A percentile compares a stretch with the other conserved stretches of the same genome.
These are phyloP conservation scores for Zygoascus sp. DNA, from an alignment of 1,139 yeast genomes.

Conservation along the genomic window DNA sequence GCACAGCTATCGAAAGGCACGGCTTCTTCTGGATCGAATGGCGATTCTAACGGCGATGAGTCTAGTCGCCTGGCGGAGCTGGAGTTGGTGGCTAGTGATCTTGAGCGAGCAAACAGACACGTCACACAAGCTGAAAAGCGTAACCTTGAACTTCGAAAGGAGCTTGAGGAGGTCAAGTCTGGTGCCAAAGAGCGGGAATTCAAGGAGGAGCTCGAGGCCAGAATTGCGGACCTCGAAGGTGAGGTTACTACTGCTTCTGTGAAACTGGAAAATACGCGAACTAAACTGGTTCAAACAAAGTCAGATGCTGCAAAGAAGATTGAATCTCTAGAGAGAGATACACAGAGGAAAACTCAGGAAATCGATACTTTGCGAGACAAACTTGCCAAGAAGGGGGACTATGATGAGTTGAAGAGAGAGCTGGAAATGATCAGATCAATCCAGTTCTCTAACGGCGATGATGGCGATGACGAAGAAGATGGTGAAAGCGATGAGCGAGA, in stretches of 20 bases:
- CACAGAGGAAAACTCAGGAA: constrained; percentile 47
- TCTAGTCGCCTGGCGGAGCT: constrained; percentile 45
- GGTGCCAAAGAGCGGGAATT: constrained; percentile 47
- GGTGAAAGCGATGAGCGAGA: constrained; percentile 29
- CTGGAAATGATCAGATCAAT: constrained; percentile 53
- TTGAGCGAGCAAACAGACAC: constrained; percentile 66
- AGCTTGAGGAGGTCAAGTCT: constrained; percentile 51
- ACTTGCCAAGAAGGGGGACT: constrained; percentile 71
- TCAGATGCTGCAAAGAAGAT: constrained; percentile 34
- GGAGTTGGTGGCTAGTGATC: constrained; percentile 66
- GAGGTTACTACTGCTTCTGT: constrained; percentile 58
- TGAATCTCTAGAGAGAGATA: constrained; percentile 45
- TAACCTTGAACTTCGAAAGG: constrained; percentile 67
- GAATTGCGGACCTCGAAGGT: constrained; percentile 39
- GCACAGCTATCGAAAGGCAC: constrained; percentile 27
- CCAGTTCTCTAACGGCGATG: constrained; percentile 15
- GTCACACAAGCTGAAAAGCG: constrained; percentile 69
- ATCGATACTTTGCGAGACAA: constrained; percentile 47
- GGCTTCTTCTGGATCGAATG: constrained; percentile 21
- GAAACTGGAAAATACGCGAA: constrained; percentile 43
- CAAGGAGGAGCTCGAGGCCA: constrained; percentile 34
- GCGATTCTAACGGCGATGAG: constrained; percentile 21
- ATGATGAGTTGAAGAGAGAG: constrained; percentile 75
- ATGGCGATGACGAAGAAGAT: constrained; percentile 31
- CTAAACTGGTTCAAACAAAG: constrained; percentile 22